Evolutionary conservation across 805 yeast genomes (phyloP), one percentile per base, ranked within the genome.

Genomic region (Millerago galiae): DNA sequence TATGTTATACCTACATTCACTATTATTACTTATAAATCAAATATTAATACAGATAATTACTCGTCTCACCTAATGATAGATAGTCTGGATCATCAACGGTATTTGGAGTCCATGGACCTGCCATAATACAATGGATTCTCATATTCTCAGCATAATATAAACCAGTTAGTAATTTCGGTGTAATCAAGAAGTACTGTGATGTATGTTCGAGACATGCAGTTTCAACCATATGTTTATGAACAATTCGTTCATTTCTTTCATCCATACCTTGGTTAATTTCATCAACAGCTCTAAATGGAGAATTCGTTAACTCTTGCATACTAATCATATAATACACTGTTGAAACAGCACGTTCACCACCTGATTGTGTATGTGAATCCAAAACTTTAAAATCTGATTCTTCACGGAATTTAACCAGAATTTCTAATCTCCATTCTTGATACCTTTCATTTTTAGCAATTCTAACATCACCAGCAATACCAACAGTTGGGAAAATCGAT

Each of bases 201-300:
- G 75, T 61, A 48, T 71, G 52, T 46, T 74, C 68, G 4, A 66
- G 63, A 57, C 96, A 86, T 0, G 97, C 91, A 1, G 96, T 89
- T 42, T 83, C 79, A 1, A 91, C 96, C 72, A 93, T 80, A 48
- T 86, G 77, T 48, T 77, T 75, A 59, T 91, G 96, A 3, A 93
- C 90, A 65, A 77, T 71, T 48, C 90, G 76, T 62, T 93, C 99
- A 57, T 93, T 93, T 46, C 77, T 77, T 11, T 95, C 84, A 65
- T 93, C 99, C 98, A 93, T 90, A 51, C 99, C 99, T 66, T 93
- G 99, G 60, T 93, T 93, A 48, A 93, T 95, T 68, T 93, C 99
- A 64, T 93, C 99, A 8, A 93, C 96, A 3, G 91, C 90, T 57
- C 98, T 71, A 56, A 93, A 88, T 9, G 99, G 98, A 0, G 96